These are phyloP conservation scores for Kwoniella shandongensis DNA, from an alignment of 768 basidiomycete species.

Conservation along the genomic window DNA sequence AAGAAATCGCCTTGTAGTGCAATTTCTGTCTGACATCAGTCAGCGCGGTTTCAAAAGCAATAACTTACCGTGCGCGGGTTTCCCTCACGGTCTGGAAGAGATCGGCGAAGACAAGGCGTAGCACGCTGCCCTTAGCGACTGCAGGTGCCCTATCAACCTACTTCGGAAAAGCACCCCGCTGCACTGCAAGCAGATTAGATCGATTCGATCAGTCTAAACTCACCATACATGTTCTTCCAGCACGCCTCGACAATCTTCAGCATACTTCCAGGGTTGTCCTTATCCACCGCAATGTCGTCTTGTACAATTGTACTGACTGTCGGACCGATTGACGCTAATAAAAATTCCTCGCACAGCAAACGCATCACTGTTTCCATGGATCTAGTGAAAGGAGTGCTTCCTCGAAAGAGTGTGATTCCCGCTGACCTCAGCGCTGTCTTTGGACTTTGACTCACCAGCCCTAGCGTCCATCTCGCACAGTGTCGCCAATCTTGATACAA, in stretches of 20 bases:
- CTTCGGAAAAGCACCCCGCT: slow-evolving; percentile 23
- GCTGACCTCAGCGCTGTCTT: background rate
- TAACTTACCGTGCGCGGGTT: slow-evolving; percentile 9
- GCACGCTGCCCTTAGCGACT: slow-evolving; percentile 4
- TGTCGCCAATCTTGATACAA: slow-evolving; percentile 2
- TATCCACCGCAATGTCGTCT: slow-evolving; percentile 4
- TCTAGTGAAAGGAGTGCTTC: slow-evolving; percentile 24
- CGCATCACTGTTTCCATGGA: slow-evolving; percentile 26
- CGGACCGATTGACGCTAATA: slow-evolving; percentile 15
- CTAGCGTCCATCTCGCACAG: slow-evolving; percentile 23
- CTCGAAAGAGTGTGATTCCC: slow-evolving; percentile 24
- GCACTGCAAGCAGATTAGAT: background rate
- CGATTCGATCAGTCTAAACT: slow-evolving; percentile 2
- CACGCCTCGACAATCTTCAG: slow-evolving; percentile 10
- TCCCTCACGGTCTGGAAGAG: slow-evolving; percentile 22
- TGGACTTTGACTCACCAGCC: slow-evolving; percentile 6
- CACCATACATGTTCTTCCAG: slow-evolving; percentile 25
- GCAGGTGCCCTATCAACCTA: background rate
- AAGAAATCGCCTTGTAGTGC: slow-evolving; percentile 28
- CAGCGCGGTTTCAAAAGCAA: background rate
- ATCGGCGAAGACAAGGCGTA: slow-evolving; percentile 17
- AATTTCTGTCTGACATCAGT: slow-evolving; percentile 11
- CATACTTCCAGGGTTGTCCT: slow-evolving; percentile 8
- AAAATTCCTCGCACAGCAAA: slow-evolving; percentile 15
- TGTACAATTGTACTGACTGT: slow-evolving; percentile 11